A percentile compares a stretch with the other conserved stretches of the same genome.
Conservation (phyloP, 2,329 filamentous ascomycete species). For the Chrysoporthe deuterocubensis region DNA sequence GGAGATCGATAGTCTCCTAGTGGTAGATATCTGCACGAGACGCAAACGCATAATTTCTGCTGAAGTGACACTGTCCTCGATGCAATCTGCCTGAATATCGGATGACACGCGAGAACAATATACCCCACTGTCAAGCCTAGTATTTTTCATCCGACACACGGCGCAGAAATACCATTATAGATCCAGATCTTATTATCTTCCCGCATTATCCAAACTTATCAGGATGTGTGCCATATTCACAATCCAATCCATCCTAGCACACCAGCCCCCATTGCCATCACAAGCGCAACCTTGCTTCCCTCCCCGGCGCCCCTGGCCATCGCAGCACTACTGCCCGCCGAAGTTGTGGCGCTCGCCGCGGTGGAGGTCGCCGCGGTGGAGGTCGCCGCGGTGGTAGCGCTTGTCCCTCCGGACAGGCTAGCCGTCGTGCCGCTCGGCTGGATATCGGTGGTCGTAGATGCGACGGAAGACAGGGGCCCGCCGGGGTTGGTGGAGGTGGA, state of each 20-base stretch:
- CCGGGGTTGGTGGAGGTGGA: not conserved
- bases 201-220: not conserved
- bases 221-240: not conserved
- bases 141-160: not conserved
- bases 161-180: not conserved
- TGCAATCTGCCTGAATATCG: constrained; percentile 8
- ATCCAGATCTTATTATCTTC: not conserved
- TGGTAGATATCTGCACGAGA: no score
- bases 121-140: not conserved
- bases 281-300: constrained; percentile 22
- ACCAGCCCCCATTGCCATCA: constrained; percentile 24
- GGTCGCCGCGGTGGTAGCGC: not conserved
- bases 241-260: constrained; percentile 22
- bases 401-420: constrained; percentile 13
- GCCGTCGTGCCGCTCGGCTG: constrained; percentile 15
- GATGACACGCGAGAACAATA: not conserved
- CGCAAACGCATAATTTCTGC: not conserved
- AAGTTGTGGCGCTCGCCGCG: not conserved
- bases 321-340: constrained; percentile 5
- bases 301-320: not conserved
- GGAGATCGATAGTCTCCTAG: no score
- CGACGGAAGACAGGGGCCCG: constrained; percentile 12
- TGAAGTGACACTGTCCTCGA: not conserved
- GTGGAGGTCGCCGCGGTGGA: not conserved
- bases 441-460: constrained; percentile 15